Conservation (phyloP, 2,329 filamentous ascomycete species). For the Calonectria montana region DNA sequence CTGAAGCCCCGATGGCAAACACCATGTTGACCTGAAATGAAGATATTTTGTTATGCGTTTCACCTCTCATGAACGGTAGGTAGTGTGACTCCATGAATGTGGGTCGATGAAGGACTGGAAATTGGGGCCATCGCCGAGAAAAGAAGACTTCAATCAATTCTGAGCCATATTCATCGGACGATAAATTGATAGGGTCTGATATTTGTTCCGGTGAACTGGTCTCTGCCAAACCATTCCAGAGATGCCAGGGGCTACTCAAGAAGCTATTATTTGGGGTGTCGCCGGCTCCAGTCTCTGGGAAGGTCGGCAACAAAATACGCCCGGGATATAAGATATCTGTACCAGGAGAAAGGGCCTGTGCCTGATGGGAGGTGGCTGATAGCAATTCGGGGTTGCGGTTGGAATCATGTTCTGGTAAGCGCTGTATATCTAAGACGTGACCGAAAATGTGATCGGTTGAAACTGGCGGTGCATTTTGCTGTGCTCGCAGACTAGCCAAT, state of each 20-base stretch:
- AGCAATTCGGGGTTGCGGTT: neutral
- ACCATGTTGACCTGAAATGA: slow-evolving; percentile 39
- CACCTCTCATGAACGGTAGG: slow-evolving; percentile 26
- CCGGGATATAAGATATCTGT: slow-evolving; percentile 30
- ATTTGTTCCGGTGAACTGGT: slow-evolving; percentile 29
- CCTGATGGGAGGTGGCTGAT: neutral
- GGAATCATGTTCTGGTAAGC: neutral
- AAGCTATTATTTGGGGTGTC: slow-evolving; percentile 32
- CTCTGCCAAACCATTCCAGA: slow-evolving; percentile 33
- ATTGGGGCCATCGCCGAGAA: slow-evolving; percentile 37
- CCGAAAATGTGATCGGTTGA: slow-evolving; percentile 12
- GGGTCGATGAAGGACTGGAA: slow-evolving; percentile 35
- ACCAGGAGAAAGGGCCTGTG: neutral
- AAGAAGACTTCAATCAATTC: slow-evolving; percentile 34
- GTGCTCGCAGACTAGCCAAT: slow-evolving; percentile 29
- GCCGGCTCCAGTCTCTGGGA: slow-evolving; percentile 7
- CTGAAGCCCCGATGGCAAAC: slow-evolving; percentile 36
- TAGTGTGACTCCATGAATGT: slow-evolving; percentile 37
- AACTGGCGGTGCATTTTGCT: slow-evolving; percentile 14
- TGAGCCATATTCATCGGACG: slow-evolving; percentile 29
- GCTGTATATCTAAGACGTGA: neutral
- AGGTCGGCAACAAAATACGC: slow-evolving; percentile 37
- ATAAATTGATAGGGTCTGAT: slow-evolving; percentile 13
- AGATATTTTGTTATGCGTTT: slow-evolving; percentile 19
- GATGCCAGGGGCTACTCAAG: slow-evolving; percentile 35